Base-by-base conservation (phyloP, 1,284 basidiomycete genomes). In the Trichosporon coremiiforme region DNA sequence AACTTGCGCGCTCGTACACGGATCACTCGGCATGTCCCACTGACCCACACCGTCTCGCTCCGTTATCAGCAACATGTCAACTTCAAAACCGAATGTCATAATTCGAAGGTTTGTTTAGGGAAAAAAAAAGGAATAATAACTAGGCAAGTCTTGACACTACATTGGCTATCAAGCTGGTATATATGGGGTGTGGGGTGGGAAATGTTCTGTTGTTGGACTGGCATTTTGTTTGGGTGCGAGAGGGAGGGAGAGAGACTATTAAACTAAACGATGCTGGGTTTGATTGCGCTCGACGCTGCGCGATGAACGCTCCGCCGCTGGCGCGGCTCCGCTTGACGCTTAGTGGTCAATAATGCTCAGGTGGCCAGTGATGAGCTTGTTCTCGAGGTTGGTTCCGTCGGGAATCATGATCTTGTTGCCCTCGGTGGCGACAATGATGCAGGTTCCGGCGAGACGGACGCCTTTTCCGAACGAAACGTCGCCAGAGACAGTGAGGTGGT, bases 381-480 rank as follows among this genome's bases (percentile, higher is more conserved):
- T 97, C 85, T 98, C 96, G 72, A 98, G 87, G 76, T 95, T 89
- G 76, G 93, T 93, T 5, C 95, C 95, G 81, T 98, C 96, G 55
- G 96, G 95, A 73, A 98, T 93, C 83, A 95, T 91, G 76, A 99
- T 98, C 78, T 91, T 89, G 85, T 94, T 92, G 60, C 95, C 95
- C 84, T 98, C 94, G 80, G 93, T 95, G 65, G 94, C 93, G 71
- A 93, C 91, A 86, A 89, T 87, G 78, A 95, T 94, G 76, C 94
- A 92, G 33, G 93, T 94, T 15, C 93, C 93, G 62, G 91, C 89
- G 67, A 95, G 86, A 17, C 91, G 93, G 67, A 98, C 92, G 81
- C 94, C 93, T 77, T 94, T 89, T 62, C 96, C 96, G 82, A 99
- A 98, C 85, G 91, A 91, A 13, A 99, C 95, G 83, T 98, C 95